Conservation (phyloP, 768 basidiomycete species). For the Pleurotus giganteus region DNA sequence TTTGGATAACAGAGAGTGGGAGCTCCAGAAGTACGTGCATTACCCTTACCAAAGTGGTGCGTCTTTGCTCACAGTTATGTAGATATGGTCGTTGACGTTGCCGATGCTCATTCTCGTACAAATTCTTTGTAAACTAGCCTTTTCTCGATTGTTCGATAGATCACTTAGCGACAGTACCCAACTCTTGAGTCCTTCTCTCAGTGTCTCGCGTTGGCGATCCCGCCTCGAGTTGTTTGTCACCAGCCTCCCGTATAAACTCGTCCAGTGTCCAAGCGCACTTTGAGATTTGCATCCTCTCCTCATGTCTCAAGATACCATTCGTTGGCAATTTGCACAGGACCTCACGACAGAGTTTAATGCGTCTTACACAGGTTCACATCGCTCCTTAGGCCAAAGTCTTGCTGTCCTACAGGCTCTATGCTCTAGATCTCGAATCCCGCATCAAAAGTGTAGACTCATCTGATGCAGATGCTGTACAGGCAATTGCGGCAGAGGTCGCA, state of each 20-base stretch:
- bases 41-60: neutral
- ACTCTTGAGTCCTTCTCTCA: neutral
- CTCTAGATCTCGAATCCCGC: conserved; percentile 46
- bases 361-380: conserved; percentile 1
- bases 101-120: neutral
- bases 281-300: neutral
- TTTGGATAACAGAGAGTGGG: conserved; percentile 95
- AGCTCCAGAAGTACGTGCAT: conserved; percentile 84
- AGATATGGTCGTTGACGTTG: conserved; percentile 41
- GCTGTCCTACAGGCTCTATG: neutral
- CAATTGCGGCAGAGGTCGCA: conserved; percentile 48
- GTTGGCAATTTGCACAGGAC: conserved; percentile 6
- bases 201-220: neutral
- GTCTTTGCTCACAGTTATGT: neutral
- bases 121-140: neutral
- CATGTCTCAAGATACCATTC: conserved; percentile 9
- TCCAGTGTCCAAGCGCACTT: no score
- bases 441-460: conserved; percentile 34
- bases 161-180: no score
- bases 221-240: neutral
- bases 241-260: neutral
- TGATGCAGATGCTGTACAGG: conserved; percentile 26
- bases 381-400: neutral
- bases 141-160: neutral
- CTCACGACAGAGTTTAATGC: neutral